Evolutionary conservation across 2,329 filamentous ascomycete species (phyloP), one percentile per base, ranked within the genome.

Genomic region (Coniochaeta sp.): DNA sequence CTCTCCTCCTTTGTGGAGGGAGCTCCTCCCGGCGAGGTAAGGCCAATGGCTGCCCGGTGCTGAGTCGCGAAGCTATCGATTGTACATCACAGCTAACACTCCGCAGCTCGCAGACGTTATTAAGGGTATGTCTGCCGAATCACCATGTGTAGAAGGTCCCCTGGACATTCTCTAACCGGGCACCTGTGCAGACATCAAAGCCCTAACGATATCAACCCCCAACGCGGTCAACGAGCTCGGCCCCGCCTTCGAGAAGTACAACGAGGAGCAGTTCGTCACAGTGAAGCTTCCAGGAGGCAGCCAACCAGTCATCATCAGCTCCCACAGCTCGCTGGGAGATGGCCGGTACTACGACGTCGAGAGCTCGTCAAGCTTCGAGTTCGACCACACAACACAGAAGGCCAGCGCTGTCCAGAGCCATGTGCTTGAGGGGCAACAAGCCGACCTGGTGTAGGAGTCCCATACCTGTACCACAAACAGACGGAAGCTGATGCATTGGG

Each of bases 21-120:
- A 65, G 91, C 94, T 63, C 94, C 94, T 47, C 94, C 94, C 20
- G 94, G 94, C 76, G 94, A 99, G 87, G 92, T 96, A 82, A 62
- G 73, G 57, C 56, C 51, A 38, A 47, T 45, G 38, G 48, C n/a
- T n/a, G n/a, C n/a, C n/a, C n/a, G n/a, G n/a, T n/a, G n/a, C n/a
- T n/a, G n/a, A n/a, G n/a, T n/a, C n/a, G n/a, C n/a, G n/a, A n/a
- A n/a, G n/a, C n/a, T n/a, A n/a, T n/a, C n/a, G n/a, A n/a, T n/a
- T n/a, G n/a, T n/a, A n/a, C n/a, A n/a, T n/a, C n/a, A n/a, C n/a
- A n/a, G n/a, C n/a, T n/a, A n/a, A n/a, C n/a, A n/a, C n/a, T n/a
- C n/a, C n/a, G 48, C 55, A 95, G 90, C 86, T 96, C 60, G 79
- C 83, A 70, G 91, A 96, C 74, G 89, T 96, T 59, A 83, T 95